Evolutionary conservation across 2,329 filamentous ascomycete genomes (phyloP).

Genomic region (Bisporella sp.): DNA sequence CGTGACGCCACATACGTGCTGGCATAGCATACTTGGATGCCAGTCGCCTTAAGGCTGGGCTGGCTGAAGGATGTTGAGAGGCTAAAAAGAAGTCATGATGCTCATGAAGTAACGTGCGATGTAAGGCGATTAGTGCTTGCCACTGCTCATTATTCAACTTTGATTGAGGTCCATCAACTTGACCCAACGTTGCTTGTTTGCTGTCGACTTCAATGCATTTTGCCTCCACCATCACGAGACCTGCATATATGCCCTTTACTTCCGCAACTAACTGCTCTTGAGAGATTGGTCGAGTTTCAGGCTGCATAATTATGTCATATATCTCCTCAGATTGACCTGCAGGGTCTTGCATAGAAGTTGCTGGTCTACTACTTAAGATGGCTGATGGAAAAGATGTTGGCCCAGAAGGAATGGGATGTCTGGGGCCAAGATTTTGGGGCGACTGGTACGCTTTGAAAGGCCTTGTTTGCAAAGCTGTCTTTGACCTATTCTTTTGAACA

Average conservation of each 20-base stretch:
- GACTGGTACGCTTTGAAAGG: conserved; percentile 8
- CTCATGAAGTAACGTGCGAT: conserved; percentile 74
- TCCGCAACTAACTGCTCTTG: conserved; percentile 24
- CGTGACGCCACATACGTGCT: conserved; percentile 87
- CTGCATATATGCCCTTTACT: conserved; percentile 59
- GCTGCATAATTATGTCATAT: conserved; percentile 44
- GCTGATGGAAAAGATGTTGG: neutral
- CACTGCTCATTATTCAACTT: conserved; percentile 63
- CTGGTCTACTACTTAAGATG: neutral
- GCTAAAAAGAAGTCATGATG: conserved; percentile 85
- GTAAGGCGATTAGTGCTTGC: conserved; percentile 76
- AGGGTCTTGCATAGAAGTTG: conserved; percentile 32
- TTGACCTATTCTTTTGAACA: conserved; percentile 12
- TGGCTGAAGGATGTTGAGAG: conserved; percentile 76
- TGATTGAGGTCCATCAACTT: conserved; percentile 35
- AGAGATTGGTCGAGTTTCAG: conserved; percentile 37
- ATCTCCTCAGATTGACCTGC: neutral
- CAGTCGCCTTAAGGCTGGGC: conserved; percentile 56
- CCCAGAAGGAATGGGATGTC: neutral
- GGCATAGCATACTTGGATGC: conserved; percentile 87
- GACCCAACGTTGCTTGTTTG: conserved; percentile 45
- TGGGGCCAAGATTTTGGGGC: neutral
- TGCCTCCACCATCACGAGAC: conserved; percentile 76
- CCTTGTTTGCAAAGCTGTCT: conserved; percentile 11
- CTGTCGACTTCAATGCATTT: conserved; percentile 83